Conservation (phyloP, 768 basidiomycete species). For the Lactifluus hygrophoroides region DNA sequence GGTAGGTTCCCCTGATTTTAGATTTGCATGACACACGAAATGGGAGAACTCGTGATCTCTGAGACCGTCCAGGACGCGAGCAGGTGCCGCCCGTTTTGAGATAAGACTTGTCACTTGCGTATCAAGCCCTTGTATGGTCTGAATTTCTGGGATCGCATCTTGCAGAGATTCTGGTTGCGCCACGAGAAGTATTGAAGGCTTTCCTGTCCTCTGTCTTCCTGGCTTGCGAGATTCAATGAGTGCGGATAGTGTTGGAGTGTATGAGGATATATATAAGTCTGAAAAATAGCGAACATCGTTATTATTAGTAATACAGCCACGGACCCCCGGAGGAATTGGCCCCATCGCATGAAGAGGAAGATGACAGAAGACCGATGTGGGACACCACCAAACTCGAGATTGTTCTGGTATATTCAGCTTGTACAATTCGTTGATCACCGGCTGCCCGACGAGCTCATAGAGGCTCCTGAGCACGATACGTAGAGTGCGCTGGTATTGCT, state of each 20-base stretch:
- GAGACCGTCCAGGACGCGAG: neutral
- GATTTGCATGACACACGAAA: neutral
- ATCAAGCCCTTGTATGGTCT: too few species aligned
- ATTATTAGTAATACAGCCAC: too few species aligned
- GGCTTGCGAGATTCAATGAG: too few species aligned
- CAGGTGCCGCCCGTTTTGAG: too few species aligned
- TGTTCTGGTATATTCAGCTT: neutral
- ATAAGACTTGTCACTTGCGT: neutral
- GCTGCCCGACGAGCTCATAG: neutral
- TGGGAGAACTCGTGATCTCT: neutral
- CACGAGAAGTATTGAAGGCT: neutral
- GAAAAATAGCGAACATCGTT: neutral
- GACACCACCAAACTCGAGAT: constrained; percentile 15
- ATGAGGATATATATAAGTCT: too few species aligned
- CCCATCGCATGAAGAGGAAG: constrained; percentile 17
- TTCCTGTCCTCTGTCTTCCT: neutral
- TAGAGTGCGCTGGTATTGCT: neutral
- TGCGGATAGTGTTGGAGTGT: too few species aligned
- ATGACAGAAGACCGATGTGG: neutral
- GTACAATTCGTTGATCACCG: neutral
- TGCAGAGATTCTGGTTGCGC: neutral
- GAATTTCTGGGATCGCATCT: neutral
- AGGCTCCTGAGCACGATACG: neutral
- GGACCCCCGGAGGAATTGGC: neutral
- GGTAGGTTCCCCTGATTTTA: neutral